Evolutionary conservation across 805 yeast species (phyloP), one percentile per base, ranked within the genome.

Genomic region (Phaffomyces opuntiae): DNA sequence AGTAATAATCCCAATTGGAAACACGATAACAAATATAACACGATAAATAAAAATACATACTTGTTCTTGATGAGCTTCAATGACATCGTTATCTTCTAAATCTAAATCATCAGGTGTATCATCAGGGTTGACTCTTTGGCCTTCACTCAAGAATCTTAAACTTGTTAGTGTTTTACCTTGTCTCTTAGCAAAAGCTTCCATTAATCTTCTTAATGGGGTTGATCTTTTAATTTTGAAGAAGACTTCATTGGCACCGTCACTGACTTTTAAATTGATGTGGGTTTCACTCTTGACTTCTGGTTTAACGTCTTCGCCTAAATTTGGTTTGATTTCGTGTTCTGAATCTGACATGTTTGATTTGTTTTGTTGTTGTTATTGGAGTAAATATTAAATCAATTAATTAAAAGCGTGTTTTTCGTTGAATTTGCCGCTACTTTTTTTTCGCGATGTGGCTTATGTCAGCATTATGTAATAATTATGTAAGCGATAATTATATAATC

Each of bases 131-230:
- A 93, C 81, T 62, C 98, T 81, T 55, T 88, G 85, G 52, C 99
- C 99, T 54, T 93, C 99, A 62, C 83, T 83, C 60, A 93, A 73
- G 65, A 93, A 93, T 66, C 98, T 80, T 64, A 93, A 72, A 43
- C 91, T 79, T 55, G 77, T 80, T 61, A 84, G 69, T 53, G 84
- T 80, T 65, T 91, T 91, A 38, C 98, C 98, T 62, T 91, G 96
- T 73, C 99, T 86, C 70, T 90, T 90, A 65, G 98, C 95, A 66
- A 91, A 93, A 12, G 97, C 96, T 61, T 91, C 98, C 89, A 93
- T 91, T 59, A 93, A 80, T 70, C 96, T 86, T 66, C 80, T 86
- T 73, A 93, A 77, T 40, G 91, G 96, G 6, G 99, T 93, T 36
- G 90, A 75, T 68, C 87, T 78, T 72, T 90, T 89, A 67, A 93